A percentile compares a stretch with the other conserved stretches of the same genome.
phyloP scores from a whole-genome alignment of 2,329 filamentous ascomycete genomes.

The Microsporum canis region DNA sequence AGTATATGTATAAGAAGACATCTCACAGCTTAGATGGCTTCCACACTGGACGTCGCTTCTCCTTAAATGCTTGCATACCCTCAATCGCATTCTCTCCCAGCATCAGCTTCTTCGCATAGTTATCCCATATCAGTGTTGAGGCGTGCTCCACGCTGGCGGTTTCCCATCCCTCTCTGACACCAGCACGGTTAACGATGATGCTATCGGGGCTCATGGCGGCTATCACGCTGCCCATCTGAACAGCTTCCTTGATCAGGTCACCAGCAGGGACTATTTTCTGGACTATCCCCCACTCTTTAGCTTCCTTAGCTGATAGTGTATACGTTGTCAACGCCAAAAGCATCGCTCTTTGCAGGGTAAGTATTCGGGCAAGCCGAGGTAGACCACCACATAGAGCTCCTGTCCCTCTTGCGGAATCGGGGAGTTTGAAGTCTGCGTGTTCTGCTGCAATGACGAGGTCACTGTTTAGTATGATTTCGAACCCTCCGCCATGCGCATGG shows the following conservation, averaged over 20 bases:
- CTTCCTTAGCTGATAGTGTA: constrained; percentile 48
- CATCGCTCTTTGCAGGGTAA: constrained; percentile 56
- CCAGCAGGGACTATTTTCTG: constrained; percentile 54
- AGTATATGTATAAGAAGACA: neutral
- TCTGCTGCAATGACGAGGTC: constrained; percentile 56
- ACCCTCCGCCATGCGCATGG: constrained; percentile 61
- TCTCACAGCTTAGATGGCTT: constrained; percentile 51
- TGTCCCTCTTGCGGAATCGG: constrained; percentile 61
- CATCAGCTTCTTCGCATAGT: constrained; percentile 71
- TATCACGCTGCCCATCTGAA: constrained; percentile 51
- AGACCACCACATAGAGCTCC: constrained; percentile 60
- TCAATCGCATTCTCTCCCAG: constrained; percentile 71
- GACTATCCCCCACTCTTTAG: constrained; percentile 53
- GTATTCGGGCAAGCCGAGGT: constrained; percentile 52
- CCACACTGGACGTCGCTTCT: constrained; percentile 82
- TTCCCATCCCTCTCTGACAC: constrained; percentile 60
- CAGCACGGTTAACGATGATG: constrained; percentile 58
- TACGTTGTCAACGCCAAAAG: constrained; percentile 60
- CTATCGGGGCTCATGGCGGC: constrained; percentile 58
- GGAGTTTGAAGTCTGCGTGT: constrained; percentile 53
- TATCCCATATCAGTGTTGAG: constrained; percentile 73
- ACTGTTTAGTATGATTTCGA: constrained; percentile 79
- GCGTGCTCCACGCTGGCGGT: constrained; percentile 50
- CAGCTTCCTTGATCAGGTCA: constrained; percentile 57
- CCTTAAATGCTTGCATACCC: constrained; percentile 80